These are phyloP conservation scores for Plasmopara viticola DNA, from an alignment of 352 stramenopile genomes.

Conservation along the genomic window DNA sequence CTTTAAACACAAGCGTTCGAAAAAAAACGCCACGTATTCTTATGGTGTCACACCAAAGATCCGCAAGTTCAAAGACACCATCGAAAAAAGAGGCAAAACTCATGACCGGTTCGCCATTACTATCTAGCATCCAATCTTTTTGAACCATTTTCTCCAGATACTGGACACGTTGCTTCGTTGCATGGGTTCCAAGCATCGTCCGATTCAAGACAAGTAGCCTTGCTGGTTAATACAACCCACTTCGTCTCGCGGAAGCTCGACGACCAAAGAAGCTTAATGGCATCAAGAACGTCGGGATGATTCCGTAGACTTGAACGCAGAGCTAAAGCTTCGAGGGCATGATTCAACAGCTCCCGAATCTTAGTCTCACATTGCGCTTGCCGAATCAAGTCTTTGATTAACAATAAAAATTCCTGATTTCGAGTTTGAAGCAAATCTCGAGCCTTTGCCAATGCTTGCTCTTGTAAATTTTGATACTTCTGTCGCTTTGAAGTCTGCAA, in stretches of 20 bases:
- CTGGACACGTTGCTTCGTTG: slow-evolving; percentile 17
- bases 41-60: slow-evolving; percentile 73
- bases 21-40: slow-evolving; percentile 65
- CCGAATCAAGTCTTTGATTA: slow-evolving; percentile 57
- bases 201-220: slow-evolving; percentile 42
- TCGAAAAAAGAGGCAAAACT: slow-evolving; percentile 67
- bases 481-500: slow-evolving; percentile 57
- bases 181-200: slow-evolving; percentile 42
- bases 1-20: slow-evolving; percentile 24
- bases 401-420: slow-evolving; percentile 49
- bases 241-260: slow-evolving; percentile 47
- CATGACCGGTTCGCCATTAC: slow-evolving; percentile 47
- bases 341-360: slow-evolving; percentile 54
- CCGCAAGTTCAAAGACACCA: slow-evolving; percentile 61
- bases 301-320: slow-evolving; percentile 64
- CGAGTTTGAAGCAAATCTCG: slow-evolving; percentile 59
- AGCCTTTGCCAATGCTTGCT: slow-evolving; percentile 53
- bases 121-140: slow-evolving; percentile 64
- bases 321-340: slow-evolving; percentile 57
- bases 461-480: slow-evolving; percentile 71
- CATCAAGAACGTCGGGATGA: slow-evolving; percentile 36
- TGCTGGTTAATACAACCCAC: slow-evolving; percentile 57
- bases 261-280: slow-evolving; percentile 47
- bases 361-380: slow-evolving; percentile 39
- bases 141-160: slow-evolving; percentile 39